These are phyloP conservation scores for Colletotrichum agaves DNA, from an alignment of 2,329 filamentous ascomycete genomes.

Conservation along the genomic window DNA sequence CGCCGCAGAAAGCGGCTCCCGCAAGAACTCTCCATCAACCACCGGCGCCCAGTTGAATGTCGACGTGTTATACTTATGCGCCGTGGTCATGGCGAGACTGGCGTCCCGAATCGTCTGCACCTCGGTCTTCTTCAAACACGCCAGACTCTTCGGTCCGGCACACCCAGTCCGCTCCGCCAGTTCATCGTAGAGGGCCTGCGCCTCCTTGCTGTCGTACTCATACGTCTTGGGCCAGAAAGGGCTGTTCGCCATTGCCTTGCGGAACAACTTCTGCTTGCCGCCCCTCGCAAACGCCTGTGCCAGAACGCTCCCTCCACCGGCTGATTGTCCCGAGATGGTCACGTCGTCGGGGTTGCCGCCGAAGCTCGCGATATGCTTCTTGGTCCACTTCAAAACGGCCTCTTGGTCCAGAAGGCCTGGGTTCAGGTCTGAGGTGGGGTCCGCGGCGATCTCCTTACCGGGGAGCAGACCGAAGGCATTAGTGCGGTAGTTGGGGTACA, in stretches of 20 bases:
- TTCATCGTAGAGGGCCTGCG: constrained; percentile 61
- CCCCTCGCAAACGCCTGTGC: constrained; percentile 35
- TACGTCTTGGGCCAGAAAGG: constrained; percentile 72
- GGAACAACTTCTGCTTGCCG: constrained; percentile 39
- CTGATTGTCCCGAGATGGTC: constrained; percentile 45
- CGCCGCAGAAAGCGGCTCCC: constrained; percentile 56
- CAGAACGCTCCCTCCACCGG: constrained; percentile 41
- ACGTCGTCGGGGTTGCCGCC: constrained; percentile 43
- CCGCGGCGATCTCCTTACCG: constrained; percentile 56
- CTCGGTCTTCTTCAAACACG: constrained; percentile 65
- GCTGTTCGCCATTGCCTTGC: constrained; percentile 50
- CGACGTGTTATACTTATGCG: constrained; percentile 63
- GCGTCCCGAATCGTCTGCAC: constrained; percentile 65
- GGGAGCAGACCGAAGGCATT: constrained; percentile 68
- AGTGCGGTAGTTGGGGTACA: constrained; percentile 63
- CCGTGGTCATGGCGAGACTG: constrained; percentile 57
- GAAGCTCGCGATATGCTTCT: constrained; percentile 43
- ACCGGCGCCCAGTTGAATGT: constrained; percentile 71
- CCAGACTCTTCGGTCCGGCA: constrained; percentile 55
- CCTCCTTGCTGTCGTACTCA: constrained; percentile 58
- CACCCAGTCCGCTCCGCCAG: constrained; percentile 61
- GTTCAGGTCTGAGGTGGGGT: constrained; percentile 59
- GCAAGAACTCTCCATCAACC: constrained; percentile 65
- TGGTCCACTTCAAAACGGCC: constrained; percentile 43
- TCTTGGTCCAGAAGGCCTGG: constrained; percentile 54